These are phyloP conservation scores for Rhinocladiella mackenziei DNA, from an alignment of 2,329 filamentous ascomycete genomes.

Conservation along the genomic window DNA sequence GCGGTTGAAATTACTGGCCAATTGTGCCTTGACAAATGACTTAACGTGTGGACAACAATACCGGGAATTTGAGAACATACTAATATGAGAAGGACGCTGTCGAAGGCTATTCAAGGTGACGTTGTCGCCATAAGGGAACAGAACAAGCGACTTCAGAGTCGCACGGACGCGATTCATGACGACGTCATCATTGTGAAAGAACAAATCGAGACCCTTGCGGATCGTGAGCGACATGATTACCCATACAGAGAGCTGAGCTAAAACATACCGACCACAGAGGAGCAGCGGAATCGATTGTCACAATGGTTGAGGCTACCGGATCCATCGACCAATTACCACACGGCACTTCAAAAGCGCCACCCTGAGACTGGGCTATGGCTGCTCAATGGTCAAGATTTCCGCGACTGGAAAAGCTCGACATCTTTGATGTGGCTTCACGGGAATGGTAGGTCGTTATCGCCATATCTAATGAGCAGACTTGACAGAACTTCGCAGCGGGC, in stretches of 20 bases:
- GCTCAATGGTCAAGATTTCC: not conserved
- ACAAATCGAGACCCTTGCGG: not conserved
- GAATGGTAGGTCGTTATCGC: not conserved
- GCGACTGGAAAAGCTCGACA: not conserved
- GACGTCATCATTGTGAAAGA: slow-evolving; percentile 1
- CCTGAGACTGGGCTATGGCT: slow-evolving; percentile 4
- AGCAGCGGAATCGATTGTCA: slow-evolving; percentile 5
- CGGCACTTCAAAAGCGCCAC: slow-evolving; percentile 11
- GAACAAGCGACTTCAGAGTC: too few species aligned
- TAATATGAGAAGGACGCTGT: slow-evolving; percentile 5
- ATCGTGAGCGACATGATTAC: slow-evolving; percentile 2
- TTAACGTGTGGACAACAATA: not conserved
- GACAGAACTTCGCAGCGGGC: slow-evolving; percentile 3
- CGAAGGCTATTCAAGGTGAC: too few species aligned
- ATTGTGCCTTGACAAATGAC: slow-evolving; percentile 14
- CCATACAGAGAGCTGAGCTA: not conserved
- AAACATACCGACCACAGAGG: slow-evolving; percentile 1
- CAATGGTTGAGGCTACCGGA: slow-evolving; percentile 12
- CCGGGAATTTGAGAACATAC: not conserved
- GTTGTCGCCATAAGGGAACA: too few species aligned
- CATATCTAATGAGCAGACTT: not conserved
- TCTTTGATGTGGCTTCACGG: not conserved
- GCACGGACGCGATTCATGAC: slow-evolving; percentile 9
- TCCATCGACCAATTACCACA: slow-evolving; percentile 15
- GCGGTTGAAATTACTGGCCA: slow-evolving; percentile 19